Base-by-base conservation (phyloP, 225 moss, liverwort and hornwort species). In the Bryum argenteum region DNA sequence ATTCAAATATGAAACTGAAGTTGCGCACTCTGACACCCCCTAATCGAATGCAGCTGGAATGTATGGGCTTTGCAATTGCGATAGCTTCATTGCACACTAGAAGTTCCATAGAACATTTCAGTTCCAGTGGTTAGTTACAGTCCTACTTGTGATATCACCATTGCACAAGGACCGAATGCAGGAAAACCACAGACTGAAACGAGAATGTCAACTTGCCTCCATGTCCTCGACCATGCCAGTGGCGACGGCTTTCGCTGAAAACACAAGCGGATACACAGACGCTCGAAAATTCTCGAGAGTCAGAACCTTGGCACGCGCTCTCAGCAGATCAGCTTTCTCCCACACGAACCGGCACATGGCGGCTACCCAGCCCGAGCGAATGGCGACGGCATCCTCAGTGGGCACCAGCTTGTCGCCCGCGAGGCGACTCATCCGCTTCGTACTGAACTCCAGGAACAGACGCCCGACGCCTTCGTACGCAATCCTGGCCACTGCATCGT, bases 341-440 rank as follows among this genome's bases (percentile, higher is more conserved):
- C 97, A 98, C 11, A 94, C 82, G 65, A 89, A 98, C 58, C 90
- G 84, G 79, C 97, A 98, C 94, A 94, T 94, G 63, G 83, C 73
- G 14, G 89, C 92, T 52, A 98, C 94, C 97, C 97, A 98, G 60
- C 81, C 86, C 17, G 97, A 89, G 56, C 94, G 90, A 70, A 98
- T 98, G 15, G 97, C 94, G 18, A 98, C 76, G 66, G 92, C 86
- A 65, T 89, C 92, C 73, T 98, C 97, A 40, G 94, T 89, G 24
- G 97, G 94, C 39, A 94, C 93, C 38, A 98, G 81, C 80, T 98
- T 98, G 62, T 98, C 94, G 14, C 97, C 97, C 48, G 97, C 97
- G 63, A 94, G 79, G 10, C 97, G 75, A 79, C 97, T 98, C 84
- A 98, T 83, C 51, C 90, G 85, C 77, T 94, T 98, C 10, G 88